Base-by-base conservation (phyloP, 306 rosid species). In the Oemleria cerasiformis region DNA sequence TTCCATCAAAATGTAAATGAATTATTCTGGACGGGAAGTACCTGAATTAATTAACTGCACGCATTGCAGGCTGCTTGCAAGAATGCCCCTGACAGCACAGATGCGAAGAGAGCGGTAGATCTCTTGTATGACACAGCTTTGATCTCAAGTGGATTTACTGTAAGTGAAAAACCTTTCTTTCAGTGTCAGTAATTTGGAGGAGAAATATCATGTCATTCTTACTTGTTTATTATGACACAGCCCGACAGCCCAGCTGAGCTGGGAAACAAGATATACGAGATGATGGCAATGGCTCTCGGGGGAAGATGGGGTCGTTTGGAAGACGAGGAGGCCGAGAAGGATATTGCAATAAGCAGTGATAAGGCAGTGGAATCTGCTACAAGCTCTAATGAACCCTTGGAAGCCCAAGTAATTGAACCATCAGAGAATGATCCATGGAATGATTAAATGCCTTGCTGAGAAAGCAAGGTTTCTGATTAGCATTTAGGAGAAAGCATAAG, bases 211-310 rank as follows among this genome's bases (percentile, higher is more conserved):
- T 67, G 43, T 72, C 39, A 59, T 65, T 65, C 55, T 58, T 60
- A 76, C 47, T 62, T 20, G 14, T 63, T 38, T 3, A 69, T 38
- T 51, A 68, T 53, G 15, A 49, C 70, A 82, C 95, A 94, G 99
- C 97, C 99, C 5, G 99, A 94, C 74, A 94, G 99, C 84, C 99
- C 99, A 8, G 97, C 96, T 0, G 99, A 94, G 75, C 75, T 91
- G 84, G 97, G 99, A 73, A 86, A 71, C 74, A 95, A 95, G 82
- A 91, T 91, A 36, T 95, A 95, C 38, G 99, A 90, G 84, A 89
- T 95, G 97, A 95, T 95, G 96, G 85, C 96, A 10, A 73, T 95
- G 86, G 99, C 99, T 59, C 80, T 95, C 7, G 99, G 99, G 68
- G 99, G 99, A 72, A 86, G 96, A 80, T 95, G 99, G 99, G 99